phyloP scores from a whole-genome alignment of 2,329 filamentous ascomycete species.

The Alternaria arborescens region DNA sequence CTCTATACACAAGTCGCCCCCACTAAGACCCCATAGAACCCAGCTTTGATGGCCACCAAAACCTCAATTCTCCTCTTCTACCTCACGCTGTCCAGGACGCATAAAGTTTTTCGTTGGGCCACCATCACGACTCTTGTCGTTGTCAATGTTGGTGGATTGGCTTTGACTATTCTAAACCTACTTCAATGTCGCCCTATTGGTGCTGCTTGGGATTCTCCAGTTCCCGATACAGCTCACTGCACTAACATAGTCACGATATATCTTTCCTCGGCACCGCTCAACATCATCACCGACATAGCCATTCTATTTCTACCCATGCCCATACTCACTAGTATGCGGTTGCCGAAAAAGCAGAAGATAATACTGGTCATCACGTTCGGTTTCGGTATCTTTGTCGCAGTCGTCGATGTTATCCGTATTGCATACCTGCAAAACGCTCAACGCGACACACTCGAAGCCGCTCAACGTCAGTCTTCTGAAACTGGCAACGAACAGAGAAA shows the following conservation, averaged over 20 bases:
- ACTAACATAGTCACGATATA: constrained; percentile 71
- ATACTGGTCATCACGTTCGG: constrained; percentile 87
- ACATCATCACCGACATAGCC: constrained; percentile 89
- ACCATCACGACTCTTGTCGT: constrained; percentile 81
- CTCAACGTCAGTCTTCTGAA: constrained; percentile 37
- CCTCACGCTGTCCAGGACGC: constrained; percentile 79
- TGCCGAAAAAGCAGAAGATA: constrained; percentile 85
- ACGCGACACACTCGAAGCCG: constrained; percentile 55
- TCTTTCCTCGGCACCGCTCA: constrained; percentile 82
- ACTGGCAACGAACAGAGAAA: constrained; percentile 49
- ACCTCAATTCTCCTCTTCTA: constrained; percentile 94
- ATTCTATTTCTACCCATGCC: constrained; percentile 89
- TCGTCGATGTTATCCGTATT: constrained; percentile 88
- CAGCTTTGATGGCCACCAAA: constrained; percentile 88
- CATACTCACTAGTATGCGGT: constrained; percentile 77
- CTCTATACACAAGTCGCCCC: constrained; percentile 1
- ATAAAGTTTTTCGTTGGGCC: constrained; percentile 78
- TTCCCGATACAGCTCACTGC: constrained; percentile 60
- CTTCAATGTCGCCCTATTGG: constrained; percentile 81
- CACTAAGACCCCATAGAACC: constrained; percentile 68
- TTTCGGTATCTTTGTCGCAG: constrained; percentile 84
- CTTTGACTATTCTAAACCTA: constrained; percentile 85
- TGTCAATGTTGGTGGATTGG: constrained; percentile 79
- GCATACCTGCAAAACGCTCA: constrained; percentile 84
- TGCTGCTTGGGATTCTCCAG: constrained; percentile 70